Conservation (phyloP, 1,284 basidiomycete species). For the Omphalotus olearius region DNA sequence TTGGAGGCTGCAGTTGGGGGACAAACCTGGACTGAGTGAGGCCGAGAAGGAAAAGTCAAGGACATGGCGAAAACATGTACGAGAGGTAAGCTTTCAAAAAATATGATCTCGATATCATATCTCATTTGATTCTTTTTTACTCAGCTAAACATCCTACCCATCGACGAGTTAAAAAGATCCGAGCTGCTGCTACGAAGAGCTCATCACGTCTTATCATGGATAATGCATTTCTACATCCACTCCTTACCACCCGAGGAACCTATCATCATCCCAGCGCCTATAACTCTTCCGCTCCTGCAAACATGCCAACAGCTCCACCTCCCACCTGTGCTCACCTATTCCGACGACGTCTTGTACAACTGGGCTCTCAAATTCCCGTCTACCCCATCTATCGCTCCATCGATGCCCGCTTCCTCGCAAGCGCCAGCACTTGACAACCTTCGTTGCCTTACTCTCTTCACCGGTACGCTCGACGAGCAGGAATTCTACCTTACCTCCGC, state of each 20-base stretch:
- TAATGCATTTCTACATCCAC: constrained; percentile 89
- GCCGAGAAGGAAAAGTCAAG: constrained; percentile 44
- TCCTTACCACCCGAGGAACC: constrained; percentile 53
- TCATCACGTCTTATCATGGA: constrained; percentile 81
- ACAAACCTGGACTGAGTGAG: constrained; percentile 36
- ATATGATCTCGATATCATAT: no score
- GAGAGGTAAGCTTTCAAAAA: constrained; percentile 52
- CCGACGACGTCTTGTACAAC: constrained; percentile 93
- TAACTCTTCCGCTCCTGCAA: constrained; percentile 79
- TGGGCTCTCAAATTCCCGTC: constrained; percentile 51
- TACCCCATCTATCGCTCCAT: not conserved
- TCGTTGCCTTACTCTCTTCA: constrained; percentile 70
- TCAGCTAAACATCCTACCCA: constrained; percentile 48
- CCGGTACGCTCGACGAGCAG: constrained; percentile 76
- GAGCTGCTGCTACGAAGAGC: constrained; percentile 75
- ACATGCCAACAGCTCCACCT: constrained; percentile 76
- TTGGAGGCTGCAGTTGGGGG: constrained; percentile 53
- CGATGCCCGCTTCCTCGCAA: constrained; percentile 10
- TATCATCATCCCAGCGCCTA: constrained; percentile 63
- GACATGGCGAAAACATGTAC: constrained; percentile 60
- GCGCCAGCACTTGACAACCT: constrained; percentile 50
- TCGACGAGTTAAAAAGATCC: constrained; percentile 45
- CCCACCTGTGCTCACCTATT: constrained; percentile 90
- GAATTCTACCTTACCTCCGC: constrained; percentile 90
- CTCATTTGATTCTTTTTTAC: not conserved